Conservation (phyloP, 2,329 filamentous ascomycete species). For the Dothideomycetes sp. region DNA sequence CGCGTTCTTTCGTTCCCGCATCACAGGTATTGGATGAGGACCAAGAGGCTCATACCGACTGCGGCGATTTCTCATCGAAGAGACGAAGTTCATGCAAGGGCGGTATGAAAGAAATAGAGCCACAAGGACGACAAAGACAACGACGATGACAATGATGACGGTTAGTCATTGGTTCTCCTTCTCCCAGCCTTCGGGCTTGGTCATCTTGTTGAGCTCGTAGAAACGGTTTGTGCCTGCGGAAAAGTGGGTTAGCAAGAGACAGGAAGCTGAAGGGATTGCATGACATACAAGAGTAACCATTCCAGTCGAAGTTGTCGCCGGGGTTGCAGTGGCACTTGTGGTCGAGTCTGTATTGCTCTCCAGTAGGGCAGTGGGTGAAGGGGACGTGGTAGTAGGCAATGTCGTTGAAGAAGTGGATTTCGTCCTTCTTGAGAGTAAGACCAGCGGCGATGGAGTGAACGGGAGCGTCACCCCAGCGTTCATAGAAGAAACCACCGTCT, state of each 20-base stretch:
- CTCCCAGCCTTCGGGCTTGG: constrained; percentile 81
- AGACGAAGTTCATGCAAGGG: constrained; percentile 1
- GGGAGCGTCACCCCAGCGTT: constrained; percentile 95
- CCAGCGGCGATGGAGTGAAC: constrained; percentile 95
- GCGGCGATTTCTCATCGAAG: constrained; percentile 2
- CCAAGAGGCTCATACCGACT: constrained; percentile 7
- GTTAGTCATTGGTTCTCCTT: constrained; percentile 28
- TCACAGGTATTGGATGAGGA: neutral
- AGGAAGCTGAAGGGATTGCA: neutral
- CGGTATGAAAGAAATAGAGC: constrained; percentile 6
- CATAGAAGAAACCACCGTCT: constrained; percentile 97
- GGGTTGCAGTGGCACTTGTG: constrained; percentile 93
- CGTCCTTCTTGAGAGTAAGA: constrained; percentile 79
- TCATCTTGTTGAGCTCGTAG: constrained; percentile 71
- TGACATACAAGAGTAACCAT: constrained; percentile 88
- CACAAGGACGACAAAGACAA: neutral
- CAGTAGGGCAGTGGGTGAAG: constrained; percentile 94
- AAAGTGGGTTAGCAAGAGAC: constrained; percentile 1
- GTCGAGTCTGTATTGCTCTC: constrained; percentile 72
- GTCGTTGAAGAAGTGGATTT: constrained; percentile 98
- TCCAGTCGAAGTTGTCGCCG: constrained; percentile 98
- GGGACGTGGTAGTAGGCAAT: constrained; percentile 98
- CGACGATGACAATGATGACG: constrained; percentile 1
- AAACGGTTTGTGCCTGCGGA: constrained; percentile 69
- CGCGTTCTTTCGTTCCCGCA: constrained; percentile 4